phyloP scores from a whole-genome alignment of 2,329 filamentous ascomycete genomes.

The Chrysoporthe cubensis region DNA sequence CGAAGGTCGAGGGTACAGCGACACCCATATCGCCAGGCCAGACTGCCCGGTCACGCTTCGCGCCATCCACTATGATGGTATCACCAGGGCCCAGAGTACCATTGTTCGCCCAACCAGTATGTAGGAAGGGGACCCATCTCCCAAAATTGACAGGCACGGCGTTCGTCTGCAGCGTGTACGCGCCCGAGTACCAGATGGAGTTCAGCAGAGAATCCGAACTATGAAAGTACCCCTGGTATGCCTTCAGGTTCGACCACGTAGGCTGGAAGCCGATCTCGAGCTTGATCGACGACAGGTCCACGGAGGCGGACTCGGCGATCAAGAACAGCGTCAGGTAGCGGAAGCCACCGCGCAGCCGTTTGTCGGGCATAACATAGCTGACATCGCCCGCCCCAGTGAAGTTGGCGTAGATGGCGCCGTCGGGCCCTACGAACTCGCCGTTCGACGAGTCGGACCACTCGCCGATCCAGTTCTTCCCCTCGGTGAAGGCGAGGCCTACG shows the following conservation, averaged over 20 bases:
- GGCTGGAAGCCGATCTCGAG: slow-evolving; percentile 46
- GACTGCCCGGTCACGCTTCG: slow-evolving; percentile 58
- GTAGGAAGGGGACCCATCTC: slow-evolving; percentile 42
- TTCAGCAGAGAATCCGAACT: slow-evolving; percentile 55
- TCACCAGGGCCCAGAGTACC: slow-evolving; percentile 38
- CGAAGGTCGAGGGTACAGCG: slow-evolving; percentile 52
- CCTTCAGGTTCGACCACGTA: slow-evolving; percentile 50
- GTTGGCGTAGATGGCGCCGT: slow-evolving; percentile 51
- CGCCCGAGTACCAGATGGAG: slow-evolving; percentile 56
- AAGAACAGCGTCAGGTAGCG: slow-evolving; percentile 54
- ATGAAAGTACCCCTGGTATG: slow-evolving; percentile 60
- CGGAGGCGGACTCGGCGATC: slow-evolving; percentile 25
- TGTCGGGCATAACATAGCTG: slow-evolving; percentile 46
- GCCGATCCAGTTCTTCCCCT: slow-evolving; percentile 52
- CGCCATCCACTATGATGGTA: slow-evolving; percentile 50
- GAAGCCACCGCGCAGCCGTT: slow-evolving; percentile 54
- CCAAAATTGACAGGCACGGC: slow-evolving; percentile 38
- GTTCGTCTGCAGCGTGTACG: slow-evolving; percentile 49
- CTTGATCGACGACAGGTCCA: slow-evolving; percentile 40
- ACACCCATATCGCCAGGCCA: slow-evolving; percentile 64
- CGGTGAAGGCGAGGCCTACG: slow-evolving; percentile 52
- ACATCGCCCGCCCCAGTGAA: slow-evolving; percentile 40
- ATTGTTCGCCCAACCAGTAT: slow-evolving; percentile 44
- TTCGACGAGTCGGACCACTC: slow-evolving; percentile 53
- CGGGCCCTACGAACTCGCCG: slow-evolving; percentile 46